Base-by-base conservation (phyloP, 805 yeast genomes). In the Metschnikowia colocasiae region DNA sequence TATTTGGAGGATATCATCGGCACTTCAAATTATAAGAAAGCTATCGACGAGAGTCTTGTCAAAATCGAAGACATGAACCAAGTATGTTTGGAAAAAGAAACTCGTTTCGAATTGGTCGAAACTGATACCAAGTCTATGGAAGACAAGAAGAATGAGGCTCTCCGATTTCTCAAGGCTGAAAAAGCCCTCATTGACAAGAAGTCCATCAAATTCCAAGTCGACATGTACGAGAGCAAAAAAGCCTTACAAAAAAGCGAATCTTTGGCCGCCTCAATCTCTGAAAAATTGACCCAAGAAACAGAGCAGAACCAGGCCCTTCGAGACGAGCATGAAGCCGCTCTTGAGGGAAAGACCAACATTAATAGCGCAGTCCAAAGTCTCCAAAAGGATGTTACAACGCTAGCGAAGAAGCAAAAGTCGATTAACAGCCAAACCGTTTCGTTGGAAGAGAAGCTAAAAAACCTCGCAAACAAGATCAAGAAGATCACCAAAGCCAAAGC, bases 1-100 rank as follows among this genome's bases (percentile, higher is more conserved):
- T 94, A 94, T 62, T 68, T 94, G 50, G 99, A 94, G 61, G 99
- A 95, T 69, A 92, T 94, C 41, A 94, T 95, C 46, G 99, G 99
- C 3, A 95, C 99, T 0, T 75, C 97, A 1, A 75, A 78, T 40
- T 95, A 91, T 62, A 91, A 94, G 63, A 73, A 75, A 22, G 67
- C 81, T 34, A 91, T 94, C 49, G 96, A 87, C 58, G 76, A 78
- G 23, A 74, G 81, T 22, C 68, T 79, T 40, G 61, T 67, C 1
- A 73, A 80, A 52, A 79, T 87, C 12, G 96, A 88, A 25, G 79
- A 75, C n/a, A 64, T 89, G 52, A 89, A 90, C 60, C 95, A 87
- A 37, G 73, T 81, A 6, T 89, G 96, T 60, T 68, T 80, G 31
- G 96, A 88, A 59, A 91, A 90, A 60, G 87, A 87, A 53, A 80